Conservation (phyloP, 805 yeast species). For the Yarrowia bubula region DNA sequence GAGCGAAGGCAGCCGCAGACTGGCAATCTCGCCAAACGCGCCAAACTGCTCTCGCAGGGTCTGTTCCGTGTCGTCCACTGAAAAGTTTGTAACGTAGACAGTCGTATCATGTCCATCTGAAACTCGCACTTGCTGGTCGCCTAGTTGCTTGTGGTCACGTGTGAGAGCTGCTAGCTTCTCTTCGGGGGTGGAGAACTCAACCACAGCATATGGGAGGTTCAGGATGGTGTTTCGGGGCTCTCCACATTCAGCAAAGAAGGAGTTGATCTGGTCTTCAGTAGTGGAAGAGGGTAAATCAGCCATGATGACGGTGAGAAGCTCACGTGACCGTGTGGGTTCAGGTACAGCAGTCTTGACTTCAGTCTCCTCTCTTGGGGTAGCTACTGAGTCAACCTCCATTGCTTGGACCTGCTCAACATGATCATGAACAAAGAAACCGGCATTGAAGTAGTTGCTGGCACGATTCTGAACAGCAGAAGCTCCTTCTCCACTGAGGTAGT, state of each 20-base stretch:
- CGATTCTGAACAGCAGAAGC: neutral
- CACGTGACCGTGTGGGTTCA: neutral
- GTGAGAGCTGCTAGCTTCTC: slow-evolving; percentile 15
- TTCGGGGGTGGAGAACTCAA: slow-evolving; percentile 3
- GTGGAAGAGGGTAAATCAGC: neutral
- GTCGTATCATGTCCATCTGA: slow-evolving; percentile 13
- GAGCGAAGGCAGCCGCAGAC: slow-evolving; percentile 19
- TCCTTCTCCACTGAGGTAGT: slow-evolving; percentile 4
- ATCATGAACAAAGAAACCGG: neutral
- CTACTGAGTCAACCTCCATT: slow-evolving; percentile 1
- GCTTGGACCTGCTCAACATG: neutral
- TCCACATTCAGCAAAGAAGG: slow-evolving; percentile 9
- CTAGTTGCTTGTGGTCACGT: slow-evolving; percentile 8
- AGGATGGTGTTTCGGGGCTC: slow-evolving; percentile 4
- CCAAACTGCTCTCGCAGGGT: slow-evolving; percentile 10
- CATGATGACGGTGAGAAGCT: slow-evolving; percentile 15
- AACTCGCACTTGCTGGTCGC: slow-evolving; percentile 5
- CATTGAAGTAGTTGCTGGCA: slow-evolving; percentile 6
- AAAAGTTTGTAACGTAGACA: slow-evolving; percentile 21
- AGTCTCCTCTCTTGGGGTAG: neutral
- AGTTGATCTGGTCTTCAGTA: neutral
- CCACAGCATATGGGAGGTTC: slow-evolving; percentile 5
- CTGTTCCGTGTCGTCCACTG: neutral
- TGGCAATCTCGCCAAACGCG: slow-evolving; percentile 14
- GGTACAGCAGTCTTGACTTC: neutral